These are phyloP conservation scores for Zymoseptoria crescenta DNA, from an alignment of 2,329 filamentous ascomycete genomes.

Conservation along the genomic window DNA sequence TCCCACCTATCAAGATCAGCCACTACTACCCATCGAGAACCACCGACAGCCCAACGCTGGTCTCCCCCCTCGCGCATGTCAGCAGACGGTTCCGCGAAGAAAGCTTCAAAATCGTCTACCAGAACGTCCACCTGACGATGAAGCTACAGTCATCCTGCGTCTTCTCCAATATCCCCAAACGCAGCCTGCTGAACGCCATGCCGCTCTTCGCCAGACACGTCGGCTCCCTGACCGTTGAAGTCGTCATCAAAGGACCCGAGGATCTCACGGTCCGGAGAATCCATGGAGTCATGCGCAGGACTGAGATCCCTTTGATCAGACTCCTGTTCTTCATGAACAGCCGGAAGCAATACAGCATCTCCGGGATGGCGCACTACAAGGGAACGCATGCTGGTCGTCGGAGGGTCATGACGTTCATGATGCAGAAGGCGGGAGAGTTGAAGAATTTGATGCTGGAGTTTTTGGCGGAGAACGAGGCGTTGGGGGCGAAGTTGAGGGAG, in stretches of 20 bases:
- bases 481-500: too few relatives aligned
- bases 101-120: neutral
- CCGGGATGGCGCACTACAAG: too few relatives aligned
- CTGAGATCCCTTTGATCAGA: too few relatives aligned
- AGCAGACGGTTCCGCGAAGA: neutral
- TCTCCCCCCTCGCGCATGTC: neutral
- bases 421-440: too few relatives aligned
- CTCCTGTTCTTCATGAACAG: too few relatives aligned
- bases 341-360: too few relatives aligned
- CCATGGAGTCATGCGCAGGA: too few relatives aligned
- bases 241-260: neutral
- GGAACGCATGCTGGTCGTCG: too few relatives aligned
- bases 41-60: neutral
- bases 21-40: neutral
- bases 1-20: neutral
- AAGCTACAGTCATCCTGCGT: neutral
- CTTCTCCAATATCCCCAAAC: neutral
- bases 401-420: too few relatives aligned
- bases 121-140: neutral
- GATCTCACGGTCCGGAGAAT: too few relatives aligned
- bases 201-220: neutral
- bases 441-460: too few relatives aligned
- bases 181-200: neutral
- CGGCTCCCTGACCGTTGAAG: neutral
- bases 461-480: too few relatives aligned